These are phyloP conservation scores for Metschnikowia aberdeeniae DNA, from an alignment of 805 yeast genomes.

Conservation along the genomic window DNA sequence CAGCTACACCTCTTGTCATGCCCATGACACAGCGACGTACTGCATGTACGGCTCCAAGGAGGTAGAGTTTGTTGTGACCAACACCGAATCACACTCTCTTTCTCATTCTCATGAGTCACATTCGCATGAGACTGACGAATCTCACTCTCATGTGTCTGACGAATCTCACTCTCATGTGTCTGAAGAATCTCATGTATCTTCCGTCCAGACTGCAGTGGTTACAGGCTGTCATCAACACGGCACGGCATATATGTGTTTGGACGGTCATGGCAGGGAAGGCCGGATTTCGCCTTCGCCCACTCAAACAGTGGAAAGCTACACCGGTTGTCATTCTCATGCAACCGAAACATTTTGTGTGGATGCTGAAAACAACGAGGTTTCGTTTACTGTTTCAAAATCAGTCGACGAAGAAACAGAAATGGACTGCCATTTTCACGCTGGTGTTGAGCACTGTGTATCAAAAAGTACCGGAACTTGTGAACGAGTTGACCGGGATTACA, in stretches of 20 bases:
- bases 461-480: slow-evolving; percentile 18
- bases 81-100: not conserved
- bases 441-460: slow-evolving; percentile 28
- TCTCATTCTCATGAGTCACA: not conserved
- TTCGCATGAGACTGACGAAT: not conserved
- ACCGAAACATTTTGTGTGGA: slow-evolving; percentile 5
- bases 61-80: not conserved
- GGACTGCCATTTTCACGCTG: slow-evolving; percentile 32
- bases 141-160: not conserved
- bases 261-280: slow-evolving; percentile 3
- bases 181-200: not conserved
- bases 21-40: slow-evolving; percentile 1
- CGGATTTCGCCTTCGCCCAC: slow-evolving; percentile 4
- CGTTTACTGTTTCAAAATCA: slow-evolving; percentile 1
- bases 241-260: slow-evolving; percentile 2
- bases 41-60: slow-evolving; percentile 3
- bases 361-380: slow-evolving; percentile 1
- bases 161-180: not conserved
- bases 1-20: slow-evolving; percentile 6
- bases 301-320: not conserved
- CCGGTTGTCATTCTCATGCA: slow-evolving; percentile 7
- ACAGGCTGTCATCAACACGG: slow-evolving; percentile 8
- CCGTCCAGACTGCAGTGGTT: not conserved
- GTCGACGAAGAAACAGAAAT: not conserved
- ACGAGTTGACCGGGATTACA: slow-evolving; percentile 15